Conservation (phyloP, 176 grass and related monocot genomes). For the Triticum timopheevii region DNA sequence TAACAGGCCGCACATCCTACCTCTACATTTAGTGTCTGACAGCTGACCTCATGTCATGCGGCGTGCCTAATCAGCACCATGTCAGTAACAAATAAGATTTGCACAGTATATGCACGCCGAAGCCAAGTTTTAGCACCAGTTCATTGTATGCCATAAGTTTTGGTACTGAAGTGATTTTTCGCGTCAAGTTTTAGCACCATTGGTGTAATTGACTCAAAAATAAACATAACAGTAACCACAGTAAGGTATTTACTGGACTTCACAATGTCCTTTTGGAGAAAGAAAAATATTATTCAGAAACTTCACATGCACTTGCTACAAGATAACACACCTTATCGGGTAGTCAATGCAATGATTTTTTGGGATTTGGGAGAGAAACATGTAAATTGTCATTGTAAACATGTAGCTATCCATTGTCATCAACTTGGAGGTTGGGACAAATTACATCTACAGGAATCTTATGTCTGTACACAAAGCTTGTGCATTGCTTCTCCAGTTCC, state of each 20-base stretch:
- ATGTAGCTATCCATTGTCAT: not conserved
- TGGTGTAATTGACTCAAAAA: too few relatives aligned
- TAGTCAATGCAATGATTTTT: not conserved
- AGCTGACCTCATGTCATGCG: too few relatives aligned
- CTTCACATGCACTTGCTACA: not conserved
- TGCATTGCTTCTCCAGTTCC: not conserved
- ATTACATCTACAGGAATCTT: not conserved
- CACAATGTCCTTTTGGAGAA: not conserved
- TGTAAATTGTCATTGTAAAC: not conserved
- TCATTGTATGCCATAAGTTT: too few relatives aligned
- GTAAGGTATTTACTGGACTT: constrained; percentile 2
- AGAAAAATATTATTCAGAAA: not conserved
- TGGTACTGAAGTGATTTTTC: too few relatives aligned
- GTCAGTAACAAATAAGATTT: too few relatives aligned
- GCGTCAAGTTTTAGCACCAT: too few relatives aligned
- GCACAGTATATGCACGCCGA: too few relatives aligned
- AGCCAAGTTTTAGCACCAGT: too few relatives aligned
- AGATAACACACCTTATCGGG: not conserved
- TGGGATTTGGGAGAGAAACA: not conserved
- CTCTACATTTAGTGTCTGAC: too few relatives aligned
- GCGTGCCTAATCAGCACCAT: too few relatives aligned
- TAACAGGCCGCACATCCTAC: too few relatives aligned
- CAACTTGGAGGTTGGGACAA: constrained; percentile 14
- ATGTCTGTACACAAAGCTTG: not conserved
- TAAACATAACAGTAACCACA: not conserved